These are phyloP conservation scores for Ogataea siamensis DNA, from an alignment of 805 yeast species.

Conservation along the genomic window DNA sequence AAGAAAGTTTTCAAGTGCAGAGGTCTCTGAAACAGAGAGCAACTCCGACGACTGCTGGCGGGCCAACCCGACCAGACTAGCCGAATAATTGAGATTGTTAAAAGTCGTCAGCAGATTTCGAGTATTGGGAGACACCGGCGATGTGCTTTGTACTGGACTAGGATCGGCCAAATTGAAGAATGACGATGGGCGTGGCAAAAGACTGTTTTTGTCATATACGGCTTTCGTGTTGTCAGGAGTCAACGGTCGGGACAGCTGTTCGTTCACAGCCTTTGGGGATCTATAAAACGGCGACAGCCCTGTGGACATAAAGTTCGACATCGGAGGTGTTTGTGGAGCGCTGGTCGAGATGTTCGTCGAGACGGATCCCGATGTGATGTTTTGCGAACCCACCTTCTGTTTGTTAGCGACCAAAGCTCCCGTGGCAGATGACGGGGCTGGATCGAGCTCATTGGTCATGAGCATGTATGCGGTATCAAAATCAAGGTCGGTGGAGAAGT, in stretches of 20 bases:
- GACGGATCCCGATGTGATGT: constrained; percentile 11
- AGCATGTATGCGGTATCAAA: constrained; percentile 38
- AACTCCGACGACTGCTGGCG: constrained; percentile 25
- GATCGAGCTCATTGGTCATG: constrained; percentile 28
- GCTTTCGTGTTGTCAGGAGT: constrained; percentile 6
- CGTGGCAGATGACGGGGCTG: constrained; percentile 6
- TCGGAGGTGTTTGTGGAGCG: constrained; percentile 14
- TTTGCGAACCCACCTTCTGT: background rate
- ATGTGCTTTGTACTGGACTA: constrained; percentile 8
- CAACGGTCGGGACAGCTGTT: constrained; percentile 10
- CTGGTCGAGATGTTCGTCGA: constrained; percentile 9
- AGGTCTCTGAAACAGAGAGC: constrained; percentile 34
- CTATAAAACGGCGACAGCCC: constrained; percentile 17
- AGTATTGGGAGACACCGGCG: constrained; percentile 34
- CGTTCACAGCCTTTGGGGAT: constrained; percentile 14
- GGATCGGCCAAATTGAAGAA: background rate
- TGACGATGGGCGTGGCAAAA: background rate
- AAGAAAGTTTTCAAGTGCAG: constrained; percentile 35
- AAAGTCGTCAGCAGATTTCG: constrained; percentile 31
- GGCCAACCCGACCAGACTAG: constrained; percentile 12
- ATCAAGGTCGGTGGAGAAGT: constrained; percentile 30
- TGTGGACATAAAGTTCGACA: constrained; percentile 8
- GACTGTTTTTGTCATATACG: constrained; percentile 1
- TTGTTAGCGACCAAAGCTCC: constrained; percentile 5
- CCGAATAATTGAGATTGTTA: constrained; percentile 26